Conservation (phyloP, 306 rosid genomes). For the Prunus persica region DNA sequence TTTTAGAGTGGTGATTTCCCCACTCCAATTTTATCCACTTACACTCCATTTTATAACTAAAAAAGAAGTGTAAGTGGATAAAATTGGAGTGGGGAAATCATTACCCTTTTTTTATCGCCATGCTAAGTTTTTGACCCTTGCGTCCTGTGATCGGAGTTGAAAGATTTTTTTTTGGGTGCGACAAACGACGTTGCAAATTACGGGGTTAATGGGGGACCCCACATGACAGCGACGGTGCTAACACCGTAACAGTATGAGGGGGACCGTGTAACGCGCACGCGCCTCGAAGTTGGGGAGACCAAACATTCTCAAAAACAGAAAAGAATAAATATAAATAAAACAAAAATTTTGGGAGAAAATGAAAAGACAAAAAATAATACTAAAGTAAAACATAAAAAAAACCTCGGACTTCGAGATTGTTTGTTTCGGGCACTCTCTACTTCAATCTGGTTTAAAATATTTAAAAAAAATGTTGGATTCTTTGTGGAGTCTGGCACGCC, state of each 20-base stretch:
- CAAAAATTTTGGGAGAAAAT: background rate
- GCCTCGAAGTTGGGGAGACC: constrained; percentile 18
- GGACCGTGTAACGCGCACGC: constrained; percentile 29
- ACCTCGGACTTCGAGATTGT: constrained; percentile 46
- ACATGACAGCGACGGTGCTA: constrained; percentile 4
- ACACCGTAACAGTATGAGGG: constrained; percentile 6
- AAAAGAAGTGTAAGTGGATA: too few relatives aligned
- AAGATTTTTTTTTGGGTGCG: too few relatives aligned
- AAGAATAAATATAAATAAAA: background rate
- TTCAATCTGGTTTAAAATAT: background rate
- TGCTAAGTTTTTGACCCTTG: too few relatives aligned
- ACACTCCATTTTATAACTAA: too few relatives aligned
- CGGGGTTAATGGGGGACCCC: constrained; percentile 15
- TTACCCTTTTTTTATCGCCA: too few relatives aligned
- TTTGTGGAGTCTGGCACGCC: background rate
- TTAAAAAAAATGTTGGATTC: background rate
- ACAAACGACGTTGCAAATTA: background rate
- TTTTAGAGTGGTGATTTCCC: too few relatives aligned
- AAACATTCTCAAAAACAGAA: constrained; percentile 13
- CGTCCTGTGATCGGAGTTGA: too few relatives aligned
- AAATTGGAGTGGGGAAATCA: too few relatives aligned
- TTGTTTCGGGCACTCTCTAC: too few relatives aligned
- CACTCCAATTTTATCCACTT: too few relatives aligned
- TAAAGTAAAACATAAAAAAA: background rate
- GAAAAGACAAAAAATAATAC: background rate